Base-by-base conservation (phyloP, 371 early-diverging fungal genomes). In the Basidiobolus heterosporus region DNA sequence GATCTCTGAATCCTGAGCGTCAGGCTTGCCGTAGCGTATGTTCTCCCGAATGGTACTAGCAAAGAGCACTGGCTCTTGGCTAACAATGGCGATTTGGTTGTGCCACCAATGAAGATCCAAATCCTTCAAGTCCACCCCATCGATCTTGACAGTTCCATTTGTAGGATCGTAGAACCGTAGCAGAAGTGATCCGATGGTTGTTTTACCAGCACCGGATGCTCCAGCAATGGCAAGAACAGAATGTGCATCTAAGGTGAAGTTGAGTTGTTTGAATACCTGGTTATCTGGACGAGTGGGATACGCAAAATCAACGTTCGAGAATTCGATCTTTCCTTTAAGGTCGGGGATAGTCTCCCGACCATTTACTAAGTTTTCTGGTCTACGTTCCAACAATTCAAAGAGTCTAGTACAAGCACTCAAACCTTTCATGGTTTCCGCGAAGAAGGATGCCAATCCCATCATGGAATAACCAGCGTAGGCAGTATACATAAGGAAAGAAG, bases 41-140 rank as follows among this genome's bases (percentile, higher is more conserved):
- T 89, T 90, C 17, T 88, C 86, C 17, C 58, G 63, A 50, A 90
- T 83, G 6, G 82, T 76, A 7, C 76, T 76, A 21, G 80, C 83
- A 62, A 89, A 90, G 20, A 92, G 65, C 0, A 71, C 66, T 2
- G 91, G 90, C 54, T 90, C 85, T 62, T 91, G 91, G 23, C 72
- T 72, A 2, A 85, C 85, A 41, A 73, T 66, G 22, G 79, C 82
- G 0, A 86, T 59, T 21, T 75, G 63, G 22, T 66, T 65, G 38
- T 72, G 67, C 61, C 66, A 67, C 71, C 69, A 75, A 17, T 48
- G 58, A 20, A 66, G 49, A 35, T 72, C 61, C 17, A 77, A 72
- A 15, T 74, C 72, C 45, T 69, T 66, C 38, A 85, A 53, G 41
- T 81, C 67, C 3, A 58, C 56, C 38, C 84, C 83, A 56, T 89